Evolutionary conservation across 352 stramenopile genomes (phyloP).

Genomic region (Globisporangium polare): DNA sequence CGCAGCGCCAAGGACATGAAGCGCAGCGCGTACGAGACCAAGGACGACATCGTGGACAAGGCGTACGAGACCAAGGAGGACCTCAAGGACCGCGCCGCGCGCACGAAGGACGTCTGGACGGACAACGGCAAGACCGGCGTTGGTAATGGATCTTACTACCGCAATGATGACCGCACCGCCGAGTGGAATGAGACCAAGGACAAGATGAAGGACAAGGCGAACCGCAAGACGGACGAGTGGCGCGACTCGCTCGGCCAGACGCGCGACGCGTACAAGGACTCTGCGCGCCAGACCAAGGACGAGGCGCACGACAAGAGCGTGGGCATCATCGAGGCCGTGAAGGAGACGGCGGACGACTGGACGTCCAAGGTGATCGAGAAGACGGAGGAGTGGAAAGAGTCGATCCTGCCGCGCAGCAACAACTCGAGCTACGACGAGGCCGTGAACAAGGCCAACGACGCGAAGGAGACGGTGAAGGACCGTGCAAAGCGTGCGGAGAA

Average conservation of each 20-base stretch:
- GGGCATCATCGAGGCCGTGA: constrained; percentile 16
- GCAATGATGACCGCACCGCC: not conserved
- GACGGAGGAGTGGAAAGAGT: constrained; percentile 28
- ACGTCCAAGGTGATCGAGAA: constrained; percentile 25
- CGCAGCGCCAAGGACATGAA: not conserved
- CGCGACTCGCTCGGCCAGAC: constrained; percentile 8
- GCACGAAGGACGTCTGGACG: constrained; percentile 19
- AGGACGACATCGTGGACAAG: constrained; percentile 10
- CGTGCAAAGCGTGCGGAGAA: constrained; percentile 11
- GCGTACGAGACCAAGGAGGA: constrained; percentile 22
- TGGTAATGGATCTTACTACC: too few species aligned
- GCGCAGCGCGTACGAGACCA: not conserved
- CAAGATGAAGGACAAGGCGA: constrained; percentile 8
- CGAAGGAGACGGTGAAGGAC: constrained; percentile 23
- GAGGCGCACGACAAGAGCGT: constrained; percentile 5
- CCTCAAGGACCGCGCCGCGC: constrained; percentile 7
- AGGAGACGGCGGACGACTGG: constrained; percentile 28
- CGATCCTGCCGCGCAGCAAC: constrained; percentile 15
- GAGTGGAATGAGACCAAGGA: constrained; percentile 3
- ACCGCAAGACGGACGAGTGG: constrained; percentile 14
- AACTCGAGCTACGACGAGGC: constrained; percentile 1
- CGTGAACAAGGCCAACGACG: constrained; percentile 4
- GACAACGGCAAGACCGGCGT: not conserved
- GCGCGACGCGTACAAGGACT: constrained; percentile 17
- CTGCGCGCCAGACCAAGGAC: constrained; percentile 23